These are phyloP conservation scores for Pyricularia grisea DNA, from an alignment of 2,329 filamentous ascomycete species.

Conservation along the genomic window DNA sequence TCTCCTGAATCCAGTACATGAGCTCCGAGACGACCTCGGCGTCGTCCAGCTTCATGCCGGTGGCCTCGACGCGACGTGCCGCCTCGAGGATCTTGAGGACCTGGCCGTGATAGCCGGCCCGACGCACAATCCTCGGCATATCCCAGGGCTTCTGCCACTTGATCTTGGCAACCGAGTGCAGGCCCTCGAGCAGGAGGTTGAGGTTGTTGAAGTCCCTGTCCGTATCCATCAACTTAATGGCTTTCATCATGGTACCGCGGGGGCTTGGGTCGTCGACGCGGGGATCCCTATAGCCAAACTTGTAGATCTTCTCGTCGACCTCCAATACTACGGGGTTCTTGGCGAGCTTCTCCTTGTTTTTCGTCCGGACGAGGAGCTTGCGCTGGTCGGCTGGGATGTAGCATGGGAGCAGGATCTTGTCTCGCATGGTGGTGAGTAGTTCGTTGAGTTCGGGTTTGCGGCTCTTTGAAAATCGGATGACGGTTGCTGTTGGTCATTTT, in stretches of 20 bases:
- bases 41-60: conserved; percentile 31
- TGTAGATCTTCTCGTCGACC: conserved; percentile 45
- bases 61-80: conserved; percentile 34
- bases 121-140: conserved; percentile 29
- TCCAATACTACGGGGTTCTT: conserved; percentile 48
- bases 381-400: conserved; percentile 45
- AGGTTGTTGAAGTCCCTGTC: conserved; percentile 43
- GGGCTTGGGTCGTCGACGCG: conserved; percentile 25
- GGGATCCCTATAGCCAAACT: conserved; percentile 38
- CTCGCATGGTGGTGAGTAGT: conserved; percentile 42
- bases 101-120: conserved; percentile 28
- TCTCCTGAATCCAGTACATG: conserved; percentile 28
- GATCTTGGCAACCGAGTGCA: conserved; percentile 30
- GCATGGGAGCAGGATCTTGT: conserved; percentile 51
- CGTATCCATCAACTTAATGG: conserved; percentile 35
- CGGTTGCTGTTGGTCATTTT: conserved; percentile 10
- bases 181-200: conserved; percentile 38
- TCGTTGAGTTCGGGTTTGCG: conserved; percentile 44
- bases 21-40: conserved; percentile 31
- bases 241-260: conserved; percentile 24
- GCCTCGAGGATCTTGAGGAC: conserved; percentile 39
- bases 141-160: conserved; percentile 19
- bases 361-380: conserved; percentile 39
- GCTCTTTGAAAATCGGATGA: conserved; percentile 38
- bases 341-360: conserved; percentile 37